phyloP scores from a whole-genome alignment of 768 basidiomycete genomes.

The Leucocoprinus sp. region DNA sequence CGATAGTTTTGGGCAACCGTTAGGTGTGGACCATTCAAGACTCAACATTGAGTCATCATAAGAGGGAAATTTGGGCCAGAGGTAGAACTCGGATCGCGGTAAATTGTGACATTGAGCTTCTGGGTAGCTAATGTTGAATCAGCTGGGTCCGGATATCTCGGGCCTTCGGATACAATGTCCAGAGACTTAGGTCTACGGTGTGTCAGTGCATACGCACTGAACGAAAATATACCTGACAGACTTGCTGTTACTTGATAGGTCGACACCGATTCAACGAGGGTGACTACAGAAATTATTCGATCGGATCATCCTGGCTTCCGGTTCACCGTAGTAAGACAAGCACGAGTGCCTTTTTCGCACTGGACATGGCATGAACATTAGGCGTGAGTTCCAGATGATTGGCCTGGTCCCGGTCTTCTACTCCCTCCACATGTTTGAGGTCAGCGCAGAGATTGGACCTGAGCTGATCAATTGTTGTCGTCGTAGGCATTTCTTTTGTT shows the following conservation, averaged over 20 bases:
- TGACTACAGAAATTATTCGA: conserved; percentile 66
- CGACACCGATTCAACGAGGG: conserved; percentile 42
- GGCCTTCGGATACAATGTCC: conserved; percentile 48
- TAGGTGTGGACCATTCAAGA: conserved; percentile 55
- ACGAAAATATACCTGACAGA: not conserved
- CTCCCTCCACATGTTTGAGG: conserved; percentile 36
- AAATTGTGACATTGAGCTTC: too few species aligned
- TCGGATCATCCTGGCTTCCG: conserved; percentile 45
- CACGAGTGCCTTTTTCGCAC: conserved; percentile 61
- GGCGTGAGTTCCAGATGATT: not conserved
- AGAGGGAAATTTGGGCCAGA: conserved; percentile 45
- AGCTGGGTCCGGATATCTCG: conserved; percentile 45
- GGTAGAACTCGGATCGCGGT: too few species aligned
- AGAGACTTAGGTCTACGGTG: conserved; percentile 45
- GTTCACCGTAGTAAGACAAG: too few species aligned
- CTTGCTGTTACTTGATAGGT: too few species aligned
- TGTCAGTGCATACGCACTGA: conserved; percentile 10
- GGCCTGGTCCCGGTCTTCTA: conserved; percentile 51
- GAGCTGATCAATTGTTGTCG: conserved; percentile 45
- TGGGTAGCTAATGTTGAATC: conserved; percentile 32
- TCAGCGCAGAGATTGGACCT: too few species aligned
- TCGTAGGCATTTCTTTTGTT: conserved; percentile 55
- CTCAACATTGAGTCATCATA: conserved; percentile 50
- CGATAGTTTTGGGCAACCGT: conserved; percentile 44
- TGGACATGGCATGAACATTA: conserved; percentile 20